Evolutionary conservation across 2,329 filamentous ascomycete genomes (phyloP), one percentile per base, ranked within the genome.

Genomic region (Beauveria bassiana): DNA sequence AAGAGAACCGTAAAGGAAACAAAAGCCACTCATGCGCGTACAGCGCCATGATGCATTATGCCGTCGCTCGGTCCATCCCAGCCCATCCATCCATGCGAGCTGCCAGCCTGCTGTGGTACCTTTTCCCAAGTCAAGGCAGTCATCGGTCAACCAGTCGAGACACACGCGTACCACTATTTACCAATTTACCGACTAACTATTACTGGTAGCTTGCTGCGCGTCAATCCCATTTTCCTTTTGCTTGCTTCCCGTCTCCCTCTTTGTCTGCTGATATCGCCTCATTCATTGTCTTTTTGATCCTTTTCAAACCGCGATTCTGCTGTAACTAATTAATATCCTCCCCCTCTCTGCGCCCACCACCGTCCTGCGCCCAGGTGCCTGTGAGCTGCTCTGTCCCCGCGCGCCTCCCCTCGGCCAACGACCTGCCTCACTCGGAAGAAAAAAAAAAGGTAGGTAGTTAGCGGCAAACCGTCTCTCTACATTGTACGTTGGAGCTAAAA

Each of bases 171-270:
- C 28, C 28, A 31, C 28, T 31, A 10, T 31, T 31, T 31, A 34
- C 31, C 31, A 12, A 34, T 34, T 34, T 34, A 12, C 31, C 31
- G 10, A 34, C 31, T 12, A 34, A 34, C 22, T 22, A 22, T 22
- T 22, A 22, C 22, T 22, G 22, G 9, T 34, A 18, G 24, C 16
- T 28, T 28, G 24, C 24, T 28, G 12, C 46, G 14, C 24, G 5
- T 8, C 10, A 26, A 26, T 16, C 14, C 3, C 12, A 14, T 18
- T 40, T 53, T n/a, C 18, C 34, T 59, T 50, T 50, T 53, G 50
- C 38, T 22, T 50, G n/a, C n/a, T 53, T 53, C 31, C 31, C 50
- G 20, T 43, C 59, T 50, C 56, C 34, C 42, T 62, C 43, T 53
- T 46, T 34, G 12, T 34, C 12, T 14, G 31, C 14, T 14, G 5